Percentiles rank a stretch among this genome's conserved stretches.
Evolutionary conservation across 192 early-diverging fungal genomes (phyloP).

Genomic region (Geranomyces michiganensis): DNA sequence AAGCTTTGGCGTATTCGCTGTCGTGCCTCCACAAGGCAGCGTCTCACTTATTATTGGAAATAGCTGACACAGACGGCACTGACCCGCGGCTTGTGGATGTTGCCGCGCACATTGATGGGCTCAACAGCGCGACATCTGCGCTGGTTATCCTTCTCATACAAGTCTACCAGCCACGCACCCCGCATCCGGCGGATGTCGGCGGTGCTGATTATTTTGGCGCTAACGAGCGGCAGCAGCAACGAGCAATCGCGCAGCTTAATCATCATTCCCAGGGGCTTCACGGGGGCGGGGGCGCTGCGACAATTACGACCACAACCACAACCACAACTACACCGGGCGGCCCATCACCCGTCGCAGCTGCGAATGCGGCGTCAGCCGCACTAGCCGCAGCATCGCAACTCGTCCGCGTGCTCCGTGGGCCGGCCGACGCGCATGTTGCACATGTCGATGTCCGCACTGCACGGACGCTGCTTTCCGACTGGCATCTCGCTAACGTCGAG

Average conservation of each 20-base stretch:
- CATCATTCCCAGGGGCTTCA: no score
- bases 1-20: not conserved
- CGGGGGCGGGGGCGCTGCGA: no score
- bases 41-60: not conserved
- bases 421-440: not conserved
- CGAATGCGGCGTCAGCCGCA: not conserved
- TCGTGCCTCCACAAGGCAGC: not conserved
- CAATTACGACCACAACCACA: no score
- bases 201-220: no score
- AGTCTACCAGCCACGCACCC: no score
- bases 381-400: not conserved
- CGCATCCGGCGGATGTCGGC: no score
- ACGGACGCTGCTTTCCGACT: slow-evolving; percentile 2
- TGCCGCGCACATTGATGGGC: not conserved
- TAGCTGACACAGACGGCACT: not conserved
- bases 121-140: not conserved
- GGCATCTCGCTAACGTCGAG: slow-evolving; percentile 15
- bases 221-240: not conserved
- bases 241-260: no score
- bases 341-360: not conserved
- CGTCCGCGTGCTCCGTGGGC: not conserved
- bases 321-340: not conserved
- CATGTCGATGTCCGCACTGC: not conserved
- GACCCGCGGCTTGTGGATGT: not conserved
- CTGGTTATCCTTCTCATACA: not conserved